Base-by-base conservation (phyloP, 23 red algal species). In the Gracilaria domingensis region DNA sequence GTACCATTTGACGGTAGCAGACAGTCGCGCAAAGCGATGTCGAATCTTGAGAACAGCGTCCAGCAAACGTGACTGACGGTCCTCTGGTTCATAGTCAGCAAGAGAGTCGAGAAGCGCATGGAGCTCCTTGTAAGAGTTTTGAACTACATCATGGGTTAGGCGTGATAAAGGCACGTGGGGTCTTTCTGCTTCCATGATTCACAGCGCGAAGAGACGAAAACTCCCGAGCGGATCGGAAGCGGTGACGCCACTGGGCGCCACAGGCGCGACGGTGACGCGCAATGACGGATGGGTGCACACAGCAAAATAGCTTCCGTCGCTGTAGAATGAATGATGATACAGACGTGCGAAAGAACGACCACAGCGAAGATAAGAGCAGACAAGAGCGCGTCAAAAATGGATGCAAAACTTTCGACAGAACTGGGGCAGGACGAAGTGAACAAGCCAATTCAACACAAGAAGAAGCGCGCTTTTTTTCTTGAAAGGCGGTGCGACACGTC, bases 71-170 rank as follows among this genome's bases (percentile, higher is more conserved):
- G 69, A 53, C 23, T 60, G 89, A 75, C 80, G 78, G 61, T 56
- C 79, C 38, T 92, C 89, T 59, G 77, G 89, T 50, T 77, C 47
- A 30, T 61, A 38, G 48, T 94, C 91, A 0, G 49, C 62, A 32
- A 94, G 59, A 60, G 91, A 86, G 75, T 94, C 91, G 21, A 94
- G 83, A 62, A 87, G 49, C 8, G 91, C 91, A 38, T 94, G 91
- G 20, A 94, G 72, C 49, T 94, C 91, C 57, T 94, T 94, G 76
- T 94, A 94, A 18, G 91, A 76, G 37, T 80, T 86, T 48, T 94
- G 91, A 34, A 87, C 82, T 35, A 86, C 48, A 81, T 94, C 91
- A 79, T 87, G 82, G 45, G 75, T 80, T 32, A 94, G 74, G 30
- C 83, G 82, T 36, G 91, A 86, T 42, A 94, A 76, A 55, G 82